phyloP scores from a whole-genome alignment of 2,329 filamentous ascomycete genomes.

The Sporothrix pallida region DNA sequence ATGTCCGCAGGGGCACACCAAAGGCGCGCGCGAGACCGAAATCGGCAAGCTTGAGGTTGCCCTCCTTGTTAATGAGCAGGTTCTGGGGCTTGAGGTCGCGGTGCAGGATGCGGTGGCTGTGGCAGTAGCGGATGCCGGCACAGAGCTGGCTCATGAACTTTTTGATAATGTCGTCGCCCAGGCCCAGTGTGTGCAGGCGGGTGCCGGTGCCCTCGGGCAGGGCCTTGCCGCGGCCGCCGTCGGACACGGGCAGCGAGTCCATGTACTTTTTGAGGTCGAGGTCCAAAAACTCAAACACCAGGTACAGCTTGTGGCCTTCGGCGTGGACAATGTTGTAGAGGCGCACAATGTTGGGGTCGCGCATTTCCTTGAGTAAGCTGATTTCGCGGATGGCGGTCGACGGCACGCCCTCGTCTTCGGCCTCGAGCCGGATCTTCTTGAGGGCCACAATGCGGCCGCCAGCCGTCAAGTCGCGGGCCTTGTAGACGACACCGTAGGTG shows the following conservation, averaged over 20 bases:
- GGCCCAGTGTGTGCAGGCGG: constrained; percentile 67
- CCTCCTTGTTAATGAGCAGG: constrained; percentile 80
- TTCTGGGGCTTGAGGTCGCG: constrained; percentile 88
- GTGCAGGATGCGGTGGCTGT: constrained; percentile 82
- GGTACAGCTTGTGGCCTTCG: constrained; percentile 89
- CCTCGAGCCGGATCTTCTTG: constrained; percentile 91
- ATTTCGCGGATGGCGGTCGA: constrained; percentile 92
- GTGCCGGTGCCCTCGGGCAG: constrained; percentile 74
- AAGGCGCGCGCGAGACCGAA: constrained; percentile 89
- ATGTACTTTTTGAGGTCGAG: constrained; percentile 93
- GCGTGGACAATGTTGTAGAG: constrained; percentile 89
- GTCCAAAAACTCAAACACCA: constrained; percentile 87
- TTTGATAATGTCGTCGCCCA: constrained; percentile 83
- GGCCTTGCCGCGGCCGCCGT: constrained; percentile 81
- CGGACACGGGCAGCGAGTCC: constrained; percentile 80
- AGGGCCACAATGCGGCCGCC: constrained; percentile 82
- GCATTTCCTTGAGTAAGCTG: constrained; percentile 89
- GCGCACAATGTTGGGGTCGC: constrained; percentile 83
- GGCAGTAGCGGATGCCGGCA: constrained; percentile 81
- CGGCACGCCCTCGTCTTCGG: constrained; percentile 88
- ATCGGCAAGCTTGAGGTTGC: constrained; percentile 84
- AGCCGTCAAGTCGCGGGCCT: constrained; percentile 79
- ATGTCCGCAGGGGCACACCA: constrained; percentile 83
- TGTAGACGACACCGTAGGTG: constrained; percentile 92
- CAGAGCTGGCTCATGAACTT: constrained; percentile 89